Evolutionary conservation across 208 protist genomes (phyloP).

Genomic region (Trypanosoma caninum): DNA sequence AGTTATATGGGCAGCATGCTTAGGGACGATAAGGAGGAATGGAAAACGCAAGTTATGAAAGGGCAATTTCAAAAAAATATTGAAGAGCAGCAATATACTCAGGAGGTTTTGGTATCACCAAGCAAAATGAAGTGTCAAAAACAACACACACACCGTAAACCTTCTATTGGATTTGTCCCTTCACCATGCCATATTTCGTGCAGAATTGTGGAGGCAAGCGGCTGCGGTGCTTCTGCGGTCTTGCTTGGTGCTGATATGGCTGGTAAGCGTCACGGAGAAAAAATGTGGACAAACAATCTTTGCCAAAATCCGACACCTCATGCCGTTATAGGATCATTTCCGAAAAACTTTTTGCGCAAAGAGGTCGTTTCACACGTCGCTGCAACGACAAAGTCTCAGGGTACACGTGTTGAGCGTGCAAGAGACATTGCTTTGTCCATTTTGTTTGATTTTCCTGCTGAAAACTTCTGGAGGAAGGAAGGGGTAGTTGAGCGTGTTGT

Average conservation of each 20-base stretch:
- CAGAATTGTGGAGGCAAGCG: slow-evolving; percentile 18
- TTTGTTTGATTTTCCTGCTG: not conserved
- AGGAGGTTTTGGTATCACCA: slow-evolving; percentile 12
- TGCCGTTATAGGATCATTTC: slow-evolving; percentile 8
- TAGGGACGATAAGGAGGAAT: no score
- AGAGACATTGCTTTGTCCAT: slow-evolving; percentile 18
- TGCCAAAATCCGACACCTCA: slow-evolving; percentile 17
- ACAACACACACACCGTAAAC: not conserved
- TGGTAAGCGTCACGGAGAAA: slow-evolving; percentile 7
- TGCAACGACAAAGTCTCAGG: slow-evolving; percentile 6
- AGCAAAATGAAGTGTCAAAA: not conserved
- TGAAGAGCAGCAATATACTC: not conserved
- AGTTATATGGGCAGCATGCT: no score
- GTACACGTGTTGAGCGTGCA: slow-evolving; percentile 13
- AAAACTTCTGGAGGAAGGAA: not conserved
- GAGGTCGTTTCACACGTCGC: slow-evolving; percentile 14
- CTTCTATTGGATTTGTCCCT: slow-evolving; percentile 3
- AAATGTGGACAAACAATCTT: slow-evolving; percentile 21
- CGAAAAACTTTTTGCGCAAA: slow-evolving; percentile 16
- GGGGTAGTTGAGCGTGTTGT: slow-evolving; percentile 15
- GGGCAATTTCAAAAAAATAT: slow-evolving; percentile 5
- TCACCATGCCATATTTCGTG: slow-evolving; percentile 11
- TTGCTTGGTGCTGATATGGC: not conserved
- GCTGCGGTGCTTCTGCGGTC: slow-evolving; percentile 17
- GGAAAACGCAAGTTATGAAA: no score